phyloP scores from a whole-genome alignment of 495 filamentous ascomycete genomes.

The Tuber calosporum region DNA sequence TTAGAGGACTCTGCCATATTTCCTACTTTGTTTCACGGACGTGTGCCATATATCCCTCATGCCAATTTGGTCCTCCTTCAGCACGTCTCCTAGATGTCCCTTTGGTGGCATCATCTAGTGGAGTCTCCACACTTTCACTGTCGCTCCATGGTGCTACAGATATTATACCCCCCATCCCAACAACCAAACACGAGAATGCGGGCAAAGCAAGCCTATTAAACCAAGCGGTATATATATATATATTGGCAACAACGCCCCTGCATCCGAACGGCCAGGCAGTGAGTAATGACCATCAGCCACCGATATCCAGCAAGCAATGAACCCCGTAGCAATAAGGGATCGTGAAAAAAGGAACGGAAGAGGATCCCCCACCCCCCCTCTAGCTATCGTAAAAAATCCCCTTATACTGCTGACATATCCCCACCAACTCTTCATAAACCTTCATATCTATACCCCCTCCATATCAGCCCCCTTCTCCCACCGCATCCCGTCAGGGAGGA shows the following conservation, averaged over 20 bases:
- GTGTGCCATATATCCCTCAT: background rate
- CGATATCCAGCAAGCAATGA: background rate
- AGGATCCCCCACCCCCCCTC: background rate
- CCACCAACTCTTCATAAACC: conserved; percentile 72
- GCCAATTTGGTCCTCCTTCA: background rate
- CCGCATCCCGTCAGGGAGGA: conserved; percentile 19
- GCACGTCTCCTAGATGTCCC: background rate
- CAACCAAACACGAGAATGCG: background rate
- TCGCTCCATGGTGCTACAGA: background rate
- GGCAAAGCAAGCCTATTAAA: background rate
- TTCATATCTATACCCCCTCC: conserved; percentile 59
- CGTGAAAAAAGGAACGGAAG: background rate
- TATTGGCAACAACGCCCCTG: background rate
- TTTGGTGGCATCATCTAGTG: background rate
- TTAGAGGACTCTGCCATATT: background rate
- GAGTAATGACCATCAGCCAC: background rate
- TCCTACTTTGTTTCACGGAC: background rate
- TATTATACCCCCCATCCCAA: background rate
- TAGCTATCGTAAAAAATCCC: conserved; percentile 63
- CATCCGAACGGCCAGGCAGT: background rate
- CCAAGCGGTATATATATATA: background rate
- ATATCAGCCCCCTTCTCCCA: conserved; percentile 7
- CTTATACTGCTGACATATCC: conserved; percentile 79
- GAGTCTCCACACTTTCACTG: conserved; percentile 3
- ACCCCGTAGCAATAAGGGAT: background rate